Base-by-base conservation (phyloP, 2,329 filamentous ascomycete species). In the Aschersonia sp. region DNA sequence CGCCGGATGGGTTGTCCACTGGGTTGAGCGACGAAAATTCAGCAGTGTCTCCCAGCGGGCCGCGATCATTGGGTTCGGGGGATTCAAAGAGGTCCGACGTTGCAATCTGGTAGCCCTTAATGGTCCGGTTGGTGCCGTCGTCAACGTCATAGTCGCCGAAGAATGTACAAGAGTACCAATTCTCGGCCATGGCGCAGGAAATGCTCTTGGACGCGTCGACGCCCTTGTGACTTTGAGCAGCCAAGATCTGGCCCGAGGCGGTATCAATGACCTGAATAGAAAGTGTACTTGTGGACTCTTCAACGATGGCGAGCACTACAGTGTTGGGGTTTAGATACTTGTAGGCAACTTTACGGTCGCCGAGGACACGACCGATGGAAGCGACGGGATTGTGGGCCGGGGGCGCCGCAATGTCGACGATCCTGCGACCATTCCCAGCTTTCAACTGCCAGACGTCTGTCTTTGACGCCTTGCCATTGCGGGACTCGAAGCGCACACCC, bases 241-340 rank as follows among this genome's bases (percentile, higher is more conserved):
- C 73, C 2, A 98, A 72, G 22, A 95, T 66, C 51, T 84, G 76
- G 30, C 92, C 92, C 9, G 89, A 94, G 6, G 94, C 75, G 2
- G 85, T 85, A 59, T 98, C 89, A 11, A 98, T 63, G 9, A 97
- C 72, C 58, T 90, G 88, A 52, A 94, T 72, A 0, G 79, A 81
- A 6, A 87, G 77, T 1, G 73, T 73, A 4, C 70, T 73, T 3
- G 72, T 58, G 9, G 69, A 67, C 29, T 82, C 74, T 35, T 83
- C 73, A 2, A 81, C 67, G 1, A 85, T 73, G 1, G 84, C 85
- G 43, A 95, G 72, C 1, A 97, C 74, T 2, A 88, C 72, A 6
- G 87, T 76, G 64, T 94, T 95, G 0, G 86, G 80, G 66, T 94
- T 95, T 41, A 98, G 69, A 61, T 97, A 97, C 67, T 98, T 98